phyloP scores from a whole-genome alignment of 345 rosid genomes.

The Eucalyptus marginata region DNA sequence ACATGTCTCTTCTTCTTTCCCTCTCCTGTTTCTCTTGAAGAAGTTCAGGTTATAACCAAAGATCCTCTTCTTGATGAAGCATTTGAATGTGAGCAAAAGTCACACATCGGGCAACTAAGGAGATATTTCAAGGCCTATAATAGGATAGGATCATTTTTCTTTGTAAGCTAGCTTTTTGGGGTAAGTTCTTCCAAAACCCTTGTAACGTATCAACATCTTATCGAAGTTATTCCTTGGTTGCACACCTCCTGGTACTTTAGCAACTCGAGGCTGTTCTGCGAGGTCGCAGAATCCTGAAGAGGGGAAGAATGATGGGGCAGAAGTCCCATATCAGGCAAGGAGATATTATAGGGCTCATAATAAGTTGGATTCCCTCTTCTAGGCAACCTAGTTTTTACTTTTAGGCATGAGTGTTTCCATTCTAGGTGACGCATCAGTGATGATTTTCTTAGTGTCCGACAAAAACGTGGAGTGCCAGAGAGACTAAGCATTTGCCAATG shows the following conservation, averaged over 20 bases:
- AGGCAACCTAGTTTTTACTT: background rate
- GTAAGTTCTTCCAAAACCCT: too few species aligned
- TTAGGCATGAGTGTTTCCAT: background rate
- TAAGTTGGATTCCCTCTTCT: background rate
- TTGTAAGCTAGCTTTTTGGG: too few species aligned
- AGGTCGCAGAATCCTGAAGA: background rate
- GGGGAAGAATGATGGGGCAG: background rate
- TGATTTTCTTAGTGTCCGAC: background rate
- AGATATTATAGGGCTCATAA: background rate
- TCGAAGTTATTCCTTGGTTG: background rate
- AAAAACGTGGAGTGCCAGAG: background rate
- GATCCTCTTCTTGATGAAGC: background rate
- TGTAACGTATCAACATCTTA: background rate
- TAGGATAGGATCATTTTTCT: background rate
- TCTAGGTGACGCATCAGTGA: background rate
- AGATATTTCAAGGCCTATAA: background rate
- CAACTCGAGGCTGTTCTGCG: background rate
- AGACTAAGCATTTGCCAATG: background rate
- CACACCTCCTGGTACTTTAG: background rate
- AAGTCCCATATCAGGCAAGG: background rate
- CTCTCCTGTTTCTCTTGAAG: background rate
- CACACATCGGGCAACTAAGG: background rate
- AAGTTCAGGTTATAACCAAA: background rate
- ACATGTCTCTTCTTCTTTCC: background rate
- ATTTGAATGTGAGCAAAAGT: background rate